Conservation (phyloP, 495 filamentous ascomycete species). For the Astrocystis sublimbata region DNA sequence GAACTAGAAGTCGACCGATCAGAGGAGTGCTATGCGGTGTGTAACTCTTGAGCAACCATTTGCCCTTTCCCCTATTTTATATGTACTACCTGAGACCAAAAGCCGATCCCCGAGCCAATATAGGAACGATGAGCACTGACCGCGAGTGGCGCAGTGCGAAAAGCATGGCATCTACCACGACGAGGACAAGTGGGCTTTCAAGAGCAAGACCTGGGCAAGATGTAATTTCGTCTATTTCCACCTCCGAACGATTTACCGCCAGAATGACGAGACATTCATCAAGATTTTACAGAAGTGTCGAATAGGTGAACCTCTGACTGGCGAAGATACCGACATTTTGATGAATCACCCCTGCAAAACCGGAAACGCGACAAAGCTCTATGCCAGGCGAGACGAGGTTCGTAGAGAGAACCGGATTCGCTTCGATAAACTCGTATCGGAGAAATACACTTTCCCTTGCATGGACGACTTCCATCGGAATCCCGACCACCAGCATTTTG, state of each 20-base stretch:
- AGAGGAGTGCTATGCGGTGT: conserved; percentile 62
- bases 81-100: too few relatives aligned
- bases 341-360: conserved; percentile 47
- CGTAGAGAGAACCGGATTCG: conserved; percentile 37
- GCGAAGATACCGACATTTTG: conserved; percentile 43
- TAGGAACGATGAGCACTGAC: background rate
- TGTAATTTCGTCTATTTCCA: conserved; percentile 41
- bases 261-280: conserved; percentile 51
- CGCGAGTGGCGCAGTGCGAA: conserved; percentile 24
- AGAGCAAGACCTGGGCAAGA: conserved; percentile 37
- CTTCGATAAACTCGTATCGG: conserved; percentile 39
- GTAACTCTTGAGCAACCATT: background rate
- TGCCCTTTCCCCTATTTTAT: too few relatives aligned
- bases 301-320: conserved; percentile 40
- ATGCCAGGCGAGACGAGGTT: conserved; percentile 45
- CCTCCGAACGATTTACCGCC: conserved; percentile 54
- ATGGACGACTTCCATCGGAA: conserved; percentile 67
- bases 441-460: conserved; percentile 64
- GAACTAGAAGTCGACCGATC: conserved; percentile 71
- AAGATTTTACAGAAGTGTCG: conserved; percentile 54
- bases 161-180: conserved; percentile 33
- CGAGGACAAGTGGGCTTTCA: conserved; percentile 44
- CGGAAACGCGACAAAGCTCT: conserved; percentile 48
- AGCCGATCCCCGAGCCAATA: too few relatives aligned
- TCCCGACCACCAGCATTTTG: conserved; percentile 53